phyloP scores from a whole-genome alignment of 371 early-diverging fungal species.

The Phascolomyces articulosus region DNA sequence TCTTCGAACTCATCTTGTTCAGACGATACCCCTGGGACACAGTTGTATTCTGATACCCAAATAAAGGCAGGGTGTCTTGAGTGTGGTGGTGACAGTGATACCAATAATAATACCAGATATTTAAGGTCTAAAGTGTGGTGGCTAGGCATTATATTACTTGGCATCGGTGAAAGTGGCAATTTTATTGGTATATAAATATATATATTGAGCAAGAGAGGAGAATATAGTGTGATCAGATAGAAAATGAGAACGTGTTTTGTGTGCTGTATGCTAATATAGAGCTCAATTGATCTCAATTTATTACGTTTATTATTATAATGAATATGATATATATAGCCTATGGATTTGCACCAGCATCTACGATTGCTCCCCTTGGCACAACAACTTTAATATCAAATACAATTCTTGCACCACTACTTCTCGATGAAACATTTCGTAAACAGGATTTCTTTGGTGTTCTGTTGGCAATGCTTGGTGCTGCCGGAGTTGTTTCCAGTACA shows the following conservation, averaged over 20 bases:
- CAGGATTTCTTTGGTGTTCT: constrained; percentile 62
- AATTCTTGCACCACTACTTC: constrained; percentile 65
- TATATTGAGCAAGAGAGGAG: no score
- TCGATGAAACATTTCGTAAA: constrained; percentile 59
- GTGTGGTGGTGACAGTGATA: constrained; percentile 1
- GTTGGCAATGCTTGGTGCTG: constrained; percentile 62
- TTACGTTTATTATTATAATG: background rate
- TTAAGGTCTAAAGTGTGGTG: constrained; percentile 63
- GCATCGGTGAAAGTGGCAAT: constrained; percentile 50
- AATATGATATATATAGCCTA: constrained; percentile 46
- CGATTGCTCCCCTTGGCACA: constrained; percentile 74
- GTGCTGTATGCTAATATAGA: no score
- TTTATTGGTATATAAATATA: constrained; percentile 40
- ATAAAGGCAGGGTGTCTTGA: background rate
- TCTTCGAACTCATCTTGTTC: constrained; percentile 7
- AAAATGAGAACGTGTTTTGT: no score
- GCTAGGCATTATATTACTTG: constrained; percentile 67
- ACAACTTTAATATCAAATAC: constrained; percentile 66
- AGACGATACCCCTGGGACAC: background rate
- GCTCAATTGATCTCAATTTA: background rate
- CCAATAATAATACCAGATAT: constrained; percentile 33
- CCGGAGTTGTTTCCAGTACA: constrained; percentile 62
- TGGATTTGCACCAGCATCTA: constrained; percentile 73
- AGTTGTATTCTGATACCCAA: background rate
- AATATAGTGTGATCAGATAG: no score